Base-by-base conservation (phyloP, 73 alveolate species). In the Blepharisma japonicum region DNA sequence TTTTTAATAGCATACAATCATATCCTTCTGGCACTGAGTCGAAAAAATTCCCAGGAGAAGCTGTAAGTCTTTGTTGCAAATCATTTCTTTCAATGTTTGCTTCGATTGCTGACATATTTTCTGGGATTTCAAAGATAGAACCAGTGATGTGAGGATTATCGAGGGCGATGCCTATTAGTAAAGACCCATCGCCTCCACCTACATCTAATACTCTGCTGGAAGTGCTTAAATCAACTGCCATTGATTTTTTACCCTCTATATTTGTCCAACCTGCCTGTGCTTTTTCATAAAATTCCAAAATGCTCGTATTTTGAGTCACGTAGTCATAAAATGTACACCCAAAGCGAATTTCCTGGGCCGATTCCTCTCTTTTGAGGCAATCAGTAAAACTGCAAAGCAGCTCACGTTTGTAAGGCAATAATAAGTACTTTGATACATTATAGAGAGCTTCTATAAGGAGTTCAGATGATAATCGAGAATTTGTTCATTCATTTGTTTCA, bases 111-210 rank as follows among this genome's bases (percentile, higher is more conserved):
- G n/a, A 11, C n/a, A 53, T 20, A 20, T 20, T 14, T 53, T 53
- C 67, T 14, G 67, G 67, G n/a, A 11, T 53, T 53, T 53, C 67
- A 53, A 14, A 53, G n/a, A 53, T 20, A 1, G 27, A 11, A 4
- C n/a, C n/a, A 53, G n/a, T 11, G 27, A 14, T 53, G 67, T 53
- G 27, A 14, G 67, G 67, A 4, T 53, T 14, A 1, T 20, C 23
- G 4, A 20, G 23, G 0, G 23, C n/a, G n/a, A 53, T 11, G 3
- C 3, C 2, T 14, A 53, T 53, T 53, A 20, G 23, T 4, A 53
- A 4, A 14, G 67, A 53, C 23, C 67, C 67, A 53, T 53, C 67
- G 4, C 67, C 67, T 53, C 67, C 67, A 1, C 67, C 67, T 14
- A 53, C 0, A 53, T 53, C 67, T 14, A 53, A 20, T 0, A 53